Percentiles rank a stretch among this genome's conserved stretches.
Conservation (phyloP, 352 stramenopile species). For the Peronospora farinosa region DNA sequence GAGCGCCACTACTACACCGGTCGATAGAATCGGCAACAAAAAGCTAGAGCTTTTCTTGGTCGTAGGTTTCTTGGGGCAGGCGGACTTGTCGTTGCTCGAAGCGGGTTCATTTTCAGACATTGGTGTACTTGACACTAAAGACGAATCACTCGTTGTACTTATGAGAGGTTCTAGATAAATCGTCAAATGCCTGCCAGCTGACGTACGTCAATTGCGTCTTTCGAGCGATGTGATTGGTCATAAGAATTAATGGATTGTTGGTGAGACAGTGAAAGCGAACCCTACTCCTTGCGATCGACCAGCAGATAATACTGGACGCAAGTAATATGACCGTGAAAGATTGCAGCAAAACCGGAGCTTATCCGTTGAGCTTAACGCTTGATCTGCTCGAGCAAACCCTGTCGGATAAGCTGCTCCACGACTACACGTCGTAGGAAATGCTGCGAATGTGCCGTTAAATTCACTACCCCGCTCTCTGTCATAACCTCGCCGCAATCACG, state of each 20-base stretch:
- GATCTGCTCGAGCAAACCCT: conserved; percentile 81
- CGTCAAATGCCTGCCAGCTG: not conserved
- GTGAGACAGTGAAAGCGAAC: conserved; percentile 1
- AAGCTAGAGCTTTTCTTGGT: conserved; percentile 16
- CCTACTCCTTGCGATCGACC: conserved; percentile 5
- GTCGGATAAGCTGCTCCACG: conserved; percentile 78
- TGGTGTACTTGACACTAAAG: not conserved
- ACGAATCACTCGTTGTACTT: not conserved
- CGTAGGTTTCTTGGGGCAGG: conserved; percentile 9
- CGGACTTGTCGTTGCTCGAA: conserved; percentile 2
- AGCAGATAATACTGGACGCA: conserved; percentile 7
- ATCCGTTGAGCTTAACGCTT: conserved; percentile 33
- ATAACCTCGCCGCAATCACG: conserved; percentile 87
- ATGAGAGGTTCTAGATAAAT: no score
- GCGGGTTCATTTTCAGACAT: conserved; percentile 3
- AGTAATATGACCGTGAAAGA: conserved; percentile 25
- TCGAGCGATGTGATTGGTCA: conserved; percentile 15
- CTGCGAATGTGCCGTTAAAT: conserved; percentile 81
- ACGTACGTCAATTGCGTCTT: conserved; percentile 8
- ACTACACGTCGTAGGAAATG: conserved; percentile 85
- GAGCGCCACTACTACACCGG: conserved; percentile 10
- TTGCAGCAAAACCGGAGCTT: not conserved
- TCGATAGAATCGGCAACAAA: conserved; percentile 25
- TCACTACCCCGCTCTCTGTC: conserved; percentile 85
- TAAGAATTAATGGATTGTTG: conserved; percentile 1